These are phyloP conservation scores for Penicillium coffeae DNA, from an alignment of 495 filamentous ascomycete genomes.

Conservation along the genomic window DNA sequence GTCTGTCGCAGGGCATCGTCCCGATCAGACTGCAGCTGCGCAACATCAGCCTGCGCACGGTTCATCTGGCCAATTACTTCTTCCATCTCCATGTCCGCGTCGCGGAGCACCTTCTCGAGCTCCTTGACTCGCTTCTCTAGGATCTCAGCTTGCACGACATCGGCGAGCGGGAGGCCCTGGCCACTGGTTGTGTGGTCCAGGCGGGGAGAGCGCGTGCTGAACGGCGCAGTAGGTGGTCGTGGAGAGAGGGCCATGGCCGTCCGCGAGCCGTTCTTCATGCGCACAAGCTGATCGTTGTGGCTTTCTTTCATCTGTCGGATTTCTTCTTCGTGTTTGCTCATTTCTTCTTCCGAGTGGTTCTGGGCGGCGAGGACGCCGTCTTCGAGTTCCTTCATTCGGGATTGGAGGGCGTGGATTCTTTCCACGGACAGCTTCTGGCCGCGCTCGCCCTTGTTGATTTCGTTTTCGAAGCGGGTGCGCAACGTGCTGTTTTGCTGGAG, in stretches of 20 bases:
- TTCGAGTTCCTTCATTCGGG: constrained; percentile 72
- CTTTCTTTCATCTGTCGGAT: constrained; percentile 68
- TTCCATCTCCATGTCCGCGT: constrained; percentile 91
- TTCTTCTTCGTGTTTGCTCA: constrained; percentile 83
- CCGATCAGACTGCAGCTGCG: constrained; percentile 82
- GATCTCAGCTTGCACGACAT: constrained; percentile 63
- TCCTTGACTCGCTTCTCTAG: constrained; percentile 73
- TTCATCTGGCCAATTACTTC: constrained; percentile 92
- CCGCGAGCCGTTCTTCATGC: constrained; percentile 58
- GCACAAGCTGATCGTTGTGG: constrained; percentile 72
- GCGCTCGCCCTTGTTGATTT: constrained; percentile 79
- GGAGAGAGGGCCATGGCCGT: constrained; percentile 41
- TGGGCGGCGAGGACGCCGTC: constrained; percentile 81
- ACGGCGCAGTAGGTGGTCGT: constrained; percentile 58
- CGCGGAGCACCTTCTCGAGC: constrained; percentile 73
- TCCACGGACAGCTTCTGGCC: constrained; percentile 74
- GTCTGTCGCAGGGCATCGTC: constrained; percentile 86
- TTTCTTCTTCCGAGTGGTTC: constrained; percentile 77
- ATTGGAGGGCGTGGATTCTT: constrained; percentile 80
- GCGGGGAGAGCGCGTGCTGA: constrained; percentile 54
- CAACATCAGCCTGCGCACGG: constrained; percentile 88
- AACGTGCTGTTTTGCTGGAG: constrained; percentile 70
- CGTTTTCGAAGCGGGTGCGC: constrained; percentile 75
- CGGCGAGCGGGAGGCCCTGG: constrained; percentile 51
- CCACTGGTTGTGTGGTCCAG: constrained; percentile 57